These are phyloP conservation scores for Marchantia paleacea DNA, from an alignment of 225 moss, liverwort and hornwort genomes.

Conservation along the genomic window DNA sequence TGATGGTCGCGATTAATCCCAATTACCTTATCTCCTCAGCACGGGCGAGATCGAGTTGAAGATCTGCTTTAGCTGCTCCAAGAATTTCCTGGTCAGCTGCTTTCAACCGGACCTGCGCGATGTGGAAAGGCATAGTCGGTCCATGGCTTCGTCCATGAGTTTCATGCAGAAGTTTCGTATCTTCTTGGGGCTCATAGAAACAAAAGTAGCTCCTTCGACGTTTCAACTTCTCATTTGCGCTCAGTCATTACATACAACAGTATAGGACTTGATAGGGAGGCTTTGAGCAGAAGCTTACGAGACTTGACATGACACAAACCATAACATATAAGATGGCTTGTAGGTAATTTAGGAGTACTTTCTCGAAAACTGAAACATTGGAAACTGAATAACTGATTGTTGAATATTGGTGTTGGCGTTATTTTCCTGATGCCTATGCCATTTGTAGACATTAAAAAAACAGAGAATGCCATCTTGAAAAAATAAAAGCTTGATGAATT, in stretches of 20 bases:
- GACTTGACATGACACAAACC: too few species aligned
- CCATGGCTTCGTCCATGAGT: not conserved
- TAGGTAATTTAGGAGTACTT: too few species aligned
- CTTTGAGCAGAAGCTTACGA: too few species aligned
- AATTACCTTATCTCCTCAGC: constrained; percentile 59
- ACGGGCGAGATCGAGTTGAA: constrained; percentile 50
- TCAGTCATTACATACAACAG: not conserved
- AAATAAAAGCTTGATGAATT: too few species aligned
- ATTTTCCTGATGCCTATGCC: too few species aligned
- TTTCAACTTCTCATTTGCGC: not conserved
- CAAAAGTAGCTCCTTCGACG: not conserved
- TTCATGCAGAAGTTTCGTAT: not conserved
- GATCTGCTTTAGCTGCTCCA: constrained; percentile 42
- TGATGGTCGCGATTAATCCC: not conserved
- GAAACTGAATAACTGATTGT: too few species aligned
- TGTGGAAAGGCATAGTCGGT: not conserved
- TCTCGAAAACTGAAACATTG: too few species aligned
- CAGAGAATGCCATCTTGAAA: too few species aligned
- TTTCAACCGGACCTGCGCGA: constrained; percentile 26
- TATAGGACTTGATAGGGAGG: too few species aligned
- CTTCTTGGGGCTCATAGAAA: not conserved
- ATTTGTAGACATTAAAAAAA: too few species aligned
- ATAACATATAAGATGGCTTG: too few species aligned
- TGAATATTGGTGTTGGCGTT: too few species aligned
- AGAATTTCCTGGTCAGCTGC: constrained; percentile 25